phyloP scores from a whole-genome alignment of 2,329 filamentous ascomycete species.

The Didymella sp. region DNA sequence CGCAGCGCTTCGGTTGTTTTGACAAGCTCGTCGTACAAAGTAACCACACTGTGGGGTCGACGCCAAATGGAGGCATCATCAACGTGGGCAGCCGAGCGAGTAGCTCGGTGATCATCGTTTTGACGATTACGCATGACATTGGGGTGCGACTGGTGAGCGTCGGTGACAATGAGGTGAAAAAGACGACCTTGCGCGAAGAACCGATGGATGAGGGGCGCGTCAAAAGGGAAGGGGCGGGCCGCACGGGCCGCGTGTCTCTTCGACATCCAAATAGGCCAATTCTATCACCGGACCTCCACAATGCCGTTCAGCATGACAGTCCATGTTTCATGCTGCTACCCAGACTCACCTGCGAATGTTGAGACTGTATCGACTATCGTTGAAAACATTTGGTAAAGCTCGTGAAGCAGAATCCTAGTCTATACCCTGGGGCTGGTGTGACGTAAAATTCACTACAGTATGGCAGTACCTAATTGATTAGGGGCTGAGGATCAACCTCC shows the following conservation, averaged over 20 bases:
- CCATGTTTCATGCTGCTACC: background rate
- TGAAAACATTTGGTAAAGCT: too few relatives aligned
- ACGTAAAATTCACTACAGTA: too few relatives aligned
- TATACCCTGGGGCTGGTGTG: too few relatives aligned
- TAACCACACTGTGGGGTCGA: background rate
- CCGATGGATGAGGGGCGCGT: background rate
- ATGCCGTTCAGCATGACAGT: background rate
- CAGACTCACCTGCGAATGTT: background rate
- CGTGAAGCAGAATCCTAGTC: too few relatives aligned
- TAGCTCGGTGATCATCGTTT: background rate
- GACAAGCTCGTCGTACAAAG: constrained; percentile 5
- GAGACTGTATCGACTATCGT: background rate
- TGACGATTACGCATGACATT: background rate
- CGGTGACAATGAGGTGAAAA: background rate
- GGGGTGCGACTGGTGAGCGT: background rate
- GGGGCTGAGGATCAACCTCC: too few relatives aligned
- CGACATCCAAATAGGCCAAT: background rate
- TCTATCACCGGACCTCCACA: background rate
- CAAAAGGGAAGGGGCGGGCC: background rate
- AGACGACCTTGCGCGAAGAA: background rate
- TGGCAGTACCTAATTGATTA: too few relatives aligned
- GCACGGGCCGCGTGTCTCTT: background rate
- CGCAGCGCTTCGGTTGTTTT: constrained; percentile 5
- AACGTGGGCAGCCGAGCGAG: background rate
- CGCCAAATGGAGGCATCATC: background rate